Evolutionary conservation across 73 alveolate species (phyloP).

Genomic region (Paramecium octaurelia): DNA sequence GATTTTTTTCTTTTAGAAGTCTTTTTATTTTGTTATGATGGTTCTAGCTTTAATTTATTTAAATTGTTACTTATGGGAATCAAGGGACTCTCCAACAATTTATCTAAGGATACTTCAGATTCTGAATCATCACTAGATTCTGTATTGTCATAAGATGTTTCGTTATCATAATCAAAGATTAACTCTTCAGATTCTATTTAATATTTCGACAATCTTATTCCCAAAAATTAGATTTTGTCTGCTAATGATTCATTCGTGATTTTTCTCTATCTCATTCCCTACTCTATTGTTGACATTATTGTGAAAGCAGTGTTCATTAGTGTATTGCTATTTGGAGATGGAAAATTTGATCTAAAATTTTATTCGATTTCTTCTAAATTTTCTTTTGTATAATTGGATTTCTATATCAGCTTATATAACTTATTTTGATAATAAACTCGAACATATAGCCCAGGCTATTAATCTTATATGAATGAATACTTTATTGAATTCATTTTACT

Average conservation of each 20-base stretch:
- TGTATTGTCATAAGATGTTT: not conserved
- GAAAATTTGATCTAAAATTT: not conserved
- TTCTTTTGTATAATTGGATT: not conserved
- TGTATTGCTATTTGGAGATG: not conserved
- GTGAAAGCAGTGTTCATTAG: not conserved
- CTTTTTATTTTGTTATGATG: not conserved
- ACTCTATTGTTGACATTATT: not conserved
- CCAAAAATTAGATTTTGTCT: not conserved
- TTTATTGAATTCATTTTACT: not conserved
- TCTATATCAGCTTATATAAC: not conserved
- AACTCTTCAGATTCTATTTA: not conserved
- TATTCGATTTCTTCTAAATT: not conserved
- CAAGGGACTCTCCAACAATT: not conserved
- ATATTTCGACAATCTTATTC: not conserved
- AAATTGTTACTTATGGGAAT: not conserved
- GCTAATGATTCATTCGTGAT: not conserved
- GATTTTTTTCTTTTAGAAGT: not conserved
- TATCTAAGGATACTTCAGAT: not conserved
- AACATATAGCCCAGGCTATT: not conserved
- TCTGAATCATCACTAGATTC: not conserved
- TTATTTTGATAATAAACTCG: not conserved
- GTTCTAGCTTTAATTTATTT: not conserved
- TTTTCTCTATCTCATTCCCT: not conserved
- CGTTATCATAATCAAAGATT: not conserved
- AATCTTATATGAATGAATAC: not conserved